A percentile compares a stretch with the other conserved stretches of the same genome.
Evolutionary conservation across 805 yeast genomes (phyloP).

Genomic region (Barnettozyma siamensis): DNA sequence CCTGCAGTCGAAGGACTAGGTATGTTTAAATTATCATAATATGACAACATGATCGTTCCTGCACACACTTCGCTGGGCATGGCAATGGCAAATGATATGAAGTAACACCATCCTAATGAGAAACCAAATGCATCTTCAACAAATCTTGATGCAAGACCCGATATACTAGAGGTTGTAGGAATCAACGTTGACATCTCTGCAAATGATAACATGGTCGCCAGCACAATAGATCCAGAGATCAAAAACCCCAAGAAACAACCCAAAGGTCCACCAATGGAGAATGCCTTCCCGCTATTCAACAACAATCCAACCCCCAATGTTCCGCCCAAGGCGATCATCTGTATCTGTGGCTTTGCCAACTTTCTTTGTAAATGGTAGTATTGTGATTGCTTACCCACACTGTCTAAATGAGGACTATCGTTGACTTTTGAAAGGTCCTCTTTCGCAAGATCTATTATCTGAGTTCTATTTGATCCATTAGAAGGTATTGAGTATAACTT

Average conservation of each 20-base stretch:
- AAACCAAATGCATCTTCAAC: slow-evolving; percentile 77
- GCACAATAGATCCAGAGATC: slow-evolving; percentile 58
- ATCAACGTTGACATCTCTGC: slow-evolving; percentile 79
- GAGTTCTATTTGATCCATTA: slow-evolving; percentile 18
- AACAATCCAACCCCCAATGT: slow-evolving; percentile 74
- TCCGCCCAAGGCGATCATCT: slow-evolving; percentile 75
- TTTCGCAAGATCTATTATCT: slow-evolving; percentile 20
- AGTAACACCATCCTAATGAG: slow-evolving; percentile 68
- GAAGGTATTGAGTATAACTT: slow-evolving; percentile 2
- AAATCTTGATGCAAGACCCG: slow-evolving; percentile 68
- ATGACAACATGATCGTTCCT: slow-evolving; percentile 68
- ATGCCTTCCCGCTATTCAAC: slow-evolving; percentile 65
- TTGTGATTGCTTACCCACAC: slow-evolving; percentile 1
- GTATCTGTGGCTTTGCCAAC: slow-evolving; percentile 60
- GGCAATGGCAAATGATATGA: slow-evolving; percentile 65
- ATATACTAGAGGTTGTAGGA: slow-evolving; percentile 73
- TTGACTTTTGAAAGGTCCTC: slow-evolving; percentile 9
- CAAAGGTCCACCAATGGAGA: slow-evolving; percentile 69
- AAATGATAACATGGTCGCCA: slow-evolving; percentile 65
- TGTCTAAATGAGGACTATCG: slow-evolving; percentile 3
- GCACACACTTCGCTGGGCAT: slow-evolving; percentile 80
- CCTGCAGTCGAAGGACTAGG: slow-evolving; percentile 51
- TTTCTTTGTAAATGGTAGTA: slow-evolving; percentile 43
- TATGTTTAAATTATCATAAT: slow-evolving; percentile 51
- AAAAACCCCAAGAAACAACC: slow-evolving; percentile 67